These are phyloP conservation scores for Starmerella potacharoeniae DNA, from an alignment of 805 yeast species.

Conservation along the genomic window DNA sequence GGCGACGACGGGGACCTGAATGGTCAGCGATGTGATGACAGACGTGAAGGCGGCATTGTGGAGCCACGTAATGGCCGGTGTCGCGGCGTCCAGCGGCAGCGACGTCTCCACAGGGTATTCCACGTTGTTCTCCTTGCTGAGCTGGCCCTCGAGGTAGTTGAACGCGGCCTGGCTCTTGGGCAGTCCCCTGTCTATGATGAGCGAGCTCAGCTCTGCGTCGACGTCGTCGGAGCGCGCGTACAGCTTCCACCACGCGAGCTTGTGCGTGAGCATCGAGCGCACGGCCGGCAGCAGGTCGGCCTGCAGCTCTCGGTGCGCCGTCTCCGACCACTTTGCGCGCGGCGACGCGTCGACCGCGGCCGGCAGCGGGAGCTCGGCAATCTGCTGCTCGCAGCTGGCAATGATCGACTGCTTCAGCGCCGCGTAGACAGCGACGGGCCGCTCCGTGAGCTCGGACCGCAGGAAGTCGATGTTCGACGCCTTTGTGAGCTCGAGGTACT, in stretches of 20 bases:
- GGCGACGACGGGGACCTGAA: conserved; percentile 29
- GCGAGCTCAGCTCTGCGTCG: conserved; percentile 20
- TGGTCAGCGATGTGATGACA: conserved; percentile 25
- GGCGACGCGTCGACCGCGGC: conserved; percentile 9
- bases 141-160: conserved; percentile 28
- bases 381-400: conserved; percentile 24
- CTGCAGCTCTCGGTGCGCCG: conserved; percentile 33
- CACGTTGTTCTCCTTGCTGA: conserved; percentile 14
- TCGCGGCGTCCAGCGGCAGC: not conserved
- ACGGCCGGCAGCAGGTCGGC: conserved; percentile 24
- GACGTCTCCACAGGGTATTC: not conserved
- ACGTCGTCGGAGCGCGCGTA: conserved; percentile 31
- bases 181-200: conserved; percentile 20
- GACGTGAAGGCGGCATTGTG: conserved; percentile 26
- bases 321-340: conserved; percentile 28
- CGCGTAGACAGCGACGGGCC: conserved; percentile 9
- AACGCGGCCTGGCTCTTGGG: conserved; percentile 25
- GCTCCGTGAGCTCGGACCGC: conserved; percentile 16
- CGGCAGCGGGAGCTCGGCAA: conserved; percentile 15
- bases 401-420: conserved; percentile 23
- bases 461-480: conserved; percentile 22
- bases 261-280: conserved; percentile 12
- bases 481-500: conserved; percentile 19
- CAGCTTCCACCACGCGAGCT: conserved; percentile 31
- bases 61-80: conserved; percentile 14